phyloP scores from a whole-genome alignment of 2,329 filamentous ascomycete genomes.

The Curvularia verruculosa region DNA sequence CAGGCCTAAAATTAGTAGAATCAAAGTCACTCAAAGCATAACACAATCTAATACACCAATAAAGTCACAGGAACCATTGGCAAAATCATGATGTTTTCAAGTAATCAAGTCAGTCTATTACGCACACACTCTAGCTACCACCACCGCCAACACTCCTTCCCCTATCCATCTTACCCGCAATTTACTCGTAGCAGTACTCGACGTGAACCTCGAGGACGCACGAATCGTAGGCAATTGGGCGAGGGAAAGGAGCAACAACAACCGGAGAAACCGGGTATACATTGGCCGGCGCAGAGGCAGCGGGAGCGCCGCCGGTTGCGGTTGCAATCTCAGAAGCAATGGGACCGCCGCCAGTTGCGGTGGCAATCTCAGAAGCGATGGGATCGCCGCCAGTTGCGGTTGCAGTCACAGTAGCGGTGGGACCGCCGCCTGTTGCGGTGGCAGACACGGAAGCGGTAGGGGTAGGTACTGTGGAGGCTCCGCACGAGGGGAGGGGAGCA shows the following conservation, averaged over 20 bases:
- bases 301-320: neutral
- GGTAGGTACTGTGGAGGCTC: conserved; percentile 3
- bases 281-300: conserved; percentile 4
- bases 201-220: conserved; percentile 18
- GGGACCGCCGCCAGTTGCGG: neutral
- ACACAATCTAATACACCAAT: neutral
- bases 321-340: neutral
- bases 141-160: neutral
- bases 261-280: conserved; percentile 20
- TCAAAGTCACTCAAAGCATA: neutral
- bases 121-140: neutral
- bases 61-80: too few relatives aligned
- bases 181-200: conserved; percentile 20
- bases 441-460: conserved; percentile 1
- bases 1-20: neutral
- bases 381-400: too few relatives aligned
- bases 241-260: conserved; percentile 16
- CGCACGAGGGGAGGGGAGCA: conserved; percentile 6
- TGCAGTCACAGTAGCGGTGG: neutral
- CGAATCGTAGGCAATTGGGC: conserved; percentile 16
- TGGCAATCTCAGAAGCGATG: neutral
- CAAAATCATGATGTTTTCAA: neutral
- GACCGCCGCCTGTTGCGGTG: neutral
- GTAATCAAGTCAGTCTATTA: neutral
- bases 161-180: neutral